Conservation (phyloP, 1,139 yeast species). For the Saccharomyces hybrid region DNA sequence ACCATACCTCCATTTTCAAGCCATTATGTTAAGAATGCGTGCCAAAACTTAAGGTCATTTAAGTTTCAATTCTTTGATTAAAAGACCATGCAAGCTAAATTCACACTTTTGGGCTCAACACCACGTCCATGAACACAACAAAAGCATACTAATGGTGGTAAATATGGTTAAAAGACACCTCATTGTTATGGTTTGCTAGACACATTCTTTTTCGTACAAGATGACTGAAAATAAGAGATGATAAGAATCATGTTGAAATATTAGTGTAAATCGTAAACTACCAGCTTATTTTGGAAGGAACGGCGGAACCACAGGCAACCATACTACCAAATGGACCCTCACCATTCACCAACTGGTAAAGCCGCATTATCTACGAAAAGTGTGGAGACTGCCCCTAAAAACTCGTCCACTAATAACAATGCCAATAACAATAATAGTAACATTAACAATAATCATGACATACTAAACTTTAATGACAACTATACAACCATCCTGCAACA, state of each 20-base stretch:
- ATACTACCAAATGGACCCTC: not conserved
- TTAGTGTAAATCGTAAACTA: not conserved
- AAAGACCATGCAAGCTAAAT: not conserved
- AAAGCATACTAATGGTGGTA: not conserved
- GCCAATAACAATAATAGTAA: not conserved
- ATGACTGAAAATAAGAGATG: not conserved
- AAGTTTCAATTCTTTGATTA: not conserved
- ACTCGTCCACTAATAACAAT: not conserved
- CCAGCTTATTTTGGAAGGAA: not conserved
- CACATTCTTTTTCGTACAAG: not conserved
- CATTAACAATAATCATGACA: slow-evolving; percentile 6
- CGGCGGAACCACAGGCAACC: not conserved
- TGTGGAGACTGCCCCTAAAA: not conserved
- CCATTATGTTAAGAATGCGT: no score
- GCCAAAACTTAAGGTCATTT: not conserved
- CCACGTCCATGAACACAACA: not conserved
- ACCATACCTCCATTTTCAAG: no score
- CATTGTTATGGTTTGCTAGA: not conserved
- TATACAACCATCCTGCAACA: slow-evolving; percentile 19
- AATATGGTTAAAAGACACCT: not conserved
- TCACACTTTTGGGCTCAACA: not conserved
- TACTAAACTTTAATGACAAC: slow-evolving; percentile 22
- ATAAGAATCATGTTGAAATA: not conserved
- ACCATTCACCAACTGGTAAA: not conserved
- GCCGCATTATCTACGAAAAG: not conserved